Evolutionary conservation across 1,139 yeast genomes (phyloP).

Genomic region (Blastobotrys indianensis): DNA sequence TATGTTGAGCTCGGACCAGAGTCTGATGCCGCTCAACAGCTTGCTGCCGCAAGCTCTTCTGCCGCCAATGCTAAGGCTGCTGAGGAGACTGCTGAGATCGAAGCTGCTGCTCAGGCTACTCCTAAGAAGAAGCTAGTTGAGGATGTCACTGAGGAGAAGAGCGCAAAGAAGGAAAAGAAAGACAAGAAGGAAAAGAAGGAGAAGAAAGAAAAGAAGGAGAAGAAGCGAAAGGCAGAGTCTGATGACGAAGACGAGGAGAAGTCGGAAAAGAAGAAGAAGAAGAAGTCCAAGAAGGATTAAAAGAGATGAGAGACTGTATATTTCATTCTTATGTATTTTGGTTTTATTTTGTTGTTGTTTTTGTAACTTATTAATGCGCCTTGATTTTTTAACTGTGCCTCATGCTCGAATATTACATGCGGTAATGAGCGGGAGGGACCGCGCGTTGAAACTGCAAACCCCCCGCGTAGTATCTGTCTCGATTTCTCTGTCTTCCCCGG

Average conservation of each 20-base stretch:
- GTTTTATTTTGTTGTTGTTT: constrained; percentile 8
- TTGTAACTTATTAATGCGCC: neutral
- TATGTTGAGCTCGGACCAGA: constrained; percentile 66
- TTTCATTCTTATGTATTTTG: constrained; percentile 6
- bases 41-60: constrained; percentile 27
- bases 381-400: too few species aligned
- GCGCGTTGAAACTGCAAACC: neutral
- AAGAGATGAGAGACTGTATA: constrained; percentile 4
- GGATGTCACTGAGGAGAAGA: constrained; percentile 38
- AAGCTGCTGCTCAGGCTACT: constrained; percentile 33
- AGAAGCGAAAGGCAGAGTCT: constrained; percentile 57
- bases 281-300: constrained; percentile 31
- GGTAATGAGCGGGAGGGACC: neutral
- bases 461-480: neutral
- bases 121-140: constrained; percentile 46
- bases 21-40: constrained; percentile 29
- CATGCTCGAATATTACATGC: too few species aligned
- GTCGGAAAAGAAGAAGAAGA: constrained; percentile 51
- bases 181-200: constrained; percentile 51
- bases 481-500: neutral
- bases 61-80: constrained; percentile 29
- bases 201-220: constrained; percentile 56
- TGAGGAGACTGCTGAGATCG: constrained; percentile 17
- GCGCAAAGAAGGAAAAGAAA: constrained; percentile 44
- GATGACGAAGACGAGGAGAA: constrained; percentile 57